These are phyloP conservation scores for Brassica incana DNA, from an alignment of 345 rosid species.

Conservation along the genomic window DNA sequence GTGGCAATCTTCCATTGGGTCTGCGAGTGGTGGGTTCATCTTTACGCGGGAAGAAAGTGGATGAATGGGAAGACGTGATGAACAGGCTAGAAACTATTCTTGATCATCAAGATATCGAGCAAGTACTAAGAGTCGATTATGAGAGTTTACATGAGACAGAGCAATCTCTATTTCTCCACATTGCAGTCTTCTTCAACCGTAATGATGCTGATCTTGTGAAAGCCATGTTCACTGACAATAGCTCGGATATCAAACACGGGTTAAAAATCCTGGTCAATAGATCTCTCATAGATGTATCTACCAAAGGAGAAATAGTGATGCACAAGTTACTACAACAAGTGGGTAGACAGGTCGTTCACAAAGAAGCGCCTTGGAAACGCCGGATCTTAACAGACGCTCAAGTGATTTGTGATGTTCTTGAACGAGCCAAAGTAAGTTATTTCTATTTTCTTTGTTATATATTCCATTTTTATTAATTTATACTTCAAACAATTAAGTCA, in stretches of 20 bases:
- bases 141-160: conserved; percentile 29
- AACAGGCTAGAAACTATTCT: neutral
- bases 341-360: conserved; percentile 11
- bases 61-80: neutral
- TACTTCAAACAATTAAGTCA: neutral
- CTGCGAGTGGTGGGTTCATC: conserved; percentile 7
- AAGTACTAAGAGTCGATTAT: conserved; percentile 27
- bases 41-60: neutral
- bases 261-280: conserved; percentile 12
- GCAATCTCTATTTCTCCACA: conserved; percentile 37
- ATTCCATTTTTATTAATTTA: neutral
- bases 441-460: neutral
- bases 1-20: conserved; percentile 8
- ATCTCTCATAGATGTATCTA: conserved; percentile 23
- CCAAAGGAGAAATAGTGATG: neutral
- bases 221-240: neutral
- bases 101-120: neutral
- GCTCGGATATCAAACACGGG: neutral
- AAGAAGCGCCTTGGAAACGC: conserved; percentile 25
- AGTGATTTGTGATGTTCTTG: conserved; percentile 28
- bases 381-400: conserved; percentile 15
- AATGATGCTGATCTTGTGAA: neutral
- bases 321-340: conserved; percentile 40
- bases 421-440: conserved; percentile 11
- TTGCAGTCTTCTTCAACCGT: conserved; percentile 37